phyloP scores from a whole-genome alignment of 371 early-diverging fungal species.

The Rhizomucor pusillus region DNA sequence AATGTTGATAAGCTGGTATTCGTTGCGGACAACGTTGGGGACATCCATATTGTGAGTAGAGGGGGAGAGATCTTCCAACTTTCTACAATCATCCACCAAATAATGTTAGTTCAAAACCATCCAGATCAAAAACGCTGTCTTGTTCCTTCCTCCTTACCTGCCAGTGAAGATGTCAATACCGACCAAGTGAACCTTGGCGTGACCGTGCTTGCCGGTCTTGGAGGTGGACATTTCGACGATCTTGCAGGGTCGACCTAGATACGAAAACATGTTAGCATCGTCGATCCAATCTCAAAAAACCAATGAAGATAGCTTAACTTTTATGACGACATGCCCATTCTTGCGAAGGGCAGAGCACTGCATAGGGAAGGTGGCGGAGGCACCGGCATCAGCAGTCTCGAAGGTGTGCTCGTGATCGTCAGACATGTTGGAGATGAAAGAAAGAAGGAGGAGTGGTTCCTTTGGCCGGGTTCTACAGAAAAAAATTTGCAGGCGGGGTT shows the following conservation, averaged over 20 bases:
- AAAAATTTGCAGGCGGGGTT: too few species aligned
- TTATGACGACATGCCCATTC: conserved; percentile 97
- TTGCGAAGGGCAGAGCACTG: conserved; percentile 99
- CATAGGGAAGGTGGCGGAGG: conserved; percentile 92
- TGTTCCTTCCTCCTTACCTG: conserved; percentile 61
- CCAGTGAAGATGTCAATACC: conserved; percentile 96
- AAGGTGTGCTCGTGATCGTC: conserved; percentile 70
- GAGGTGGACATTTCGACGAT: conserved; percentile 96
- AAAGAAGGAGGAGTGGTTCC: not conserved
- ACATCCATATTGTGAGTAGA: conserved; percentile 99
- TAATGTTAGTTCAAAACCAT: not conserved
- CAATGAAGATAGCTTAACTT: too few species aligned
- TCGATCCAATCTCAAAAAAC: too few species aligned
- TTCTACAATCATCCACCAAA: conserved; percentile 29
- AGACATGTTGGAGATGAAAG: conserved; percentile 27
- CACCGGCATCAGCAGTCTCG: conserved; percentile 77
- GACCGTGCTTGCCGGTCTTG: conserved; percentile 99
- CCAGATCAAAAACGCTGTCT: not conserved
- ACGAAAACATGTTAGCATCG: too few species aligned
- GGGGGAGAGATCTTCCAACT: conserved; percentile 95
- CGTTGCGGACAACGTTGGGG: conserved; percentile 87
- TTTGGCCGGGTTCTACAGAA: too few species aligned
- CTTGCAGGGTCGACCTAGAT: conserved; percentile 99
- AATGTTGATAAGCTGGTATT: conserved; percentile 85
- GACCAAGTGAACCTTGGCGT: conserved; percentile 98